Base-by-base conservation (phyloP, 345 rosid genomes). In the Lepidium africanum region DNA sequence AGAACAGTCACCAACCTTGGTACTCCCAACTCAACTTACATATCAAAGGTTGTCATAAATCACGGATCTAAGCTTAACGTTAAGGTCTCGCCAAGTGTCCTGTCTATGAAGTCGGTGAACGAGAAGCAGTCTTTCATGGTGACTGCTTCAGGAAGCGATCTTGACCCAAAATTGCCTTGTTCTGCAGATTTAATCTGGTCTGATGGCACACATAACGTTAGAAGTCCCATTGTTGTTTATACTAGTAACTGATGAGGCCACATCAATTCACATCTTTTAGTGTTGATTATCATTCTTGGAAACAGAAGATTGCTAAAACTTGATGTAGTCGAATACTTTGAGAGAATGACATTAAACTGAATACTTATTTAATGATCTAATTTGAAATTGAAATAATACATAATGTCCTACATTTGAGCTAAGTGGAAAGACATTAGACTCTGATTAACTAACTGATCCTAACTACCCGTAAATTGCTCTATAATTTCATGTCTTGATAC, bases 1-100 rank as follows among this genome's bases (percentile, higher is more conserved):
- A 67, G 91, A 75, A 84, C 85, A 8, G 91, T 86, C 6, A 86
- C 87, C 6, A 88, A 88, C 63, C 73, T 82, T 1, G 86, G 89
- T 7, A 3, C 19, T 4, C 49, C 77, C 2, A 76, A 74, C 69
- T 81, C 87, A 6, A 80, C 66, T 42, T 88, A 86, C 79, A 80
- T 36, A 51, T 79, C 76, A 2, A 5, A 68, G 7, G 19, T 81
- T 5, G 25, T 69, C 0, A 1, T 21, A 6, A 32, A n/a, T 39
- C 8, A 46, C 3, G 65, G 51, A 13, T 25, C 80, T 9, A 53
- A 67, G 0, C 51, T 85, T 49, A 25, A 12, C 1, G 36, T 67
- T 2, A 13, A 36, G 65, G 84, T 85, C n/a, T 52, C 36, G 1
- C 86, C 88, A 27, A 48, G 16, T 25, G 62, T 66, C 42, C 59